Base-by-base conservation (phyloP, 768 basidiomycete genomes). In the Boletales sp. region DNA sequence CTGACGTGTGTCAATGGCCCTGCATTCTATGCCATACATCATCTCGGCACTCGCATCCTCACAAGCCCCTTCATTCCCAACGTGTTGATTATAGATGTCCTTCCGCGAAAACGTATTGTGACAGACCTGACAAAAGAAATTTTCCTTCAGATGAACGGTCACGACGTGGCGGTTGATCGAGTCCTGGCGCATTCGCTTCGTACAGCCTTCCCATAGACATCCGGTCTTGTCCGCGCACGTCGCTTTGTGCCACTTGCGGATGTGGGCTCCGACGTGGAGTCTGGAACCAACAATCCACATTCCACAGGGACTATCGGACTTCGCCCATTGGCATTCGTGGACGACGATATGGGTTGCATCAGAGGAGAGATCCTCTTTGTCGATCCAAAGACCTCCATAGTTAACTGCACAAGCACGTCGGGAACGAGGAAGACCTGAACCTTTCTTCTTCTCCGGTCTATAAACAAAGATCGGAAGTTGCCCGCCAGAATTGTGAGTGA, bases 241-340 rank as follows among this genome's bases (percentile, higher is more conserved):
- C 6, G 38, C 24, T 2, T 0, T 18, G 27, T 56, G 52, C 55
- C 55, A 56, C n/a, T 34, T 50, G 9, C 52, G 48, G 4, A 56
- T 32, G 19, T 54, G 55, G 12, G 41, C n/a, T 5, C 45, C 52
- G 10, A 56, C 24, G 2, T 12, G 2, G 18, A 43, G 9, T 30
- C 46, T 50, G 38, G 48, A 42, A 12, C 53, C 49, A 2, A 45
- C 30, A 13, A 56, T 48, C 55, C 53, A 56, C 49, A 55, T 51
- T 4, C 46, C 48, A 12, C 53, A 56, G 0, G 55, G 46, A 24
- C 27, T 17, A 19, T 42, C 27, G 11, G 45, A 24, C 12, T 5
- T 18, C 4, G 21, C 39, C 55, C 55, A 56, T 3, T 39, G 49
- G 29, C 53, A 56, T 45, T 41, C n/a, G 8, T 56, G 49, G 43